Evolutionary conservation across 2,329 filamentous ascomycete species (phyloP).

Genomic region (Clonostachys chloroleuca): DNA sequence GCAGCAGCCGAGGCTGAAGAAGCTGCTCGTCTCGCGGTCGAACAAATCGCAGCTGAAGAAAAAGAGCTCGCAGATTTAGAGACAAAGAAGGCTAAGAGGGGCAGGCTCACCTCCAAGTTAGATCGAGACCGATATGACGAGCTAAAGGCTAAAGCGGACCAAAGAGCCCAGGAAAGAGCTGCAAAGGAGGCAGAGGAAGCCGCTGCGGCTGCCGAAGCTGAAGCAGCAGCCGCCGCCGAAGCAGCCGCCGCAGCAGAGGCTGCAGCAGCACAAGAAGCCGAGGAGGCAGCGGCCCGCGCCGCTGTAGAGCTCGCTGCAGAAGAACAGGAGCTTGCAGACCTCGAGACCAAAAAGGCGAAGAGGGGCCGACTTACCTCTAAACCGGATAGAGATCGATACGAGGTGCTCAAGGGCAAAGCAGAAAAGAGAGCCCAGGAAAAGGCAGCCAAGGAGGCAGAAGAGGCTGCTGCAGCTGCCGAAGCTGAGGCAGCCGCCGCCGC

Average conservation of each 20-base stretch:
- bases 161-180: conserved; percentile 8
- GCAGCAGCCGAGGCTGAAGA: conserved; percentile 3
- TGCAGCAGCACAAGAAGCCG: not conserved
- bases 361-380: conserved; percentile 10
- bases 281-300: conserved; percentile 4
- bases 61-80: conserved; percentile 15
- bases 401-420: conserved; percentile 10
- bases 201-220: conserved; percentile 6
- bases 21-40: conserved; percentile 18
- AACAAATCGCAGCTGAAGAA: conserved; percentile 19
- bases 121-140: conserved; percentile 2
- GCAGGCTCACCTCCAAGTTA: conserved; percentile 16
- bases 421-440: conserved; percentile 9
- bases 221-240: not conserved
- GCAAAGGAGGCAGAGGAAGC: conserved; percentile 18
- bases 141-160: conserved; percentile 16
- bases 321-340: conserved; percentile 10
- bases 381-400: conserved; percentile 18
- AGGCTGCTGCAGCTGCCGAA: conserved; percentile 13
- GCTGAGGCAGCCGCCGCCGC: conserved; percentile 15
- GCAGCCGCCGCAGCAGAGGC: conserved; percentile 12
- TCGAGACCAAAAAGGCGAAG: conserved; percentile 22
- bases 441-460: conserved; percentile 16
- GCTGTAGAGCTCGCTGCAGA: conserved; percentile 9
- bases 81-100: conserved; percentile 27